A percentile compares a stretch with the other conserved stretches of the same genome.
Conservation (phyloP, 1,139 yeast genomes). For the Sugiyamaella novakii region DNA sequence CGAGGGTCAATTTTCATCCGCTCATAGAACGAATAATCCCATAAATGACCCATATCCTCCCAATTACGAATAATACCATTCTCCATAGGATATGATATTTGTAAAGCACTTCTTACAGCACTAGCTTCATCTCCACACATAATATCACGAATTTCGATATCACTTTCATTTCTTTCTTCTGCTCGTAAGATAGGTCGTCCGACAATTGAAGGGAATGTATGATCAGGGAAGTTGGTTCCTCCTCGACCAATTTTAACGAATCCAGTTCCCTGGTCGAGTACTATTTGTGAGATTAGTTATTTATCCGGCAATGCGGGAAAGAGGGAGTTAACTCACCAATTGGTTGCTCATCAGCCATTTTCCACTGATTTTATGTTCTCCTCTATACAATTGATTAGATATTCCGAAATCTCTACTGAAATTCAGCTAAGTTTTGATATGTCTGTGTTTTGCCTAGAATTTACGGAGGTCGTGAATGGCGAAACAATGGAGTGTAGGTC, state of each 20-base stretch:
- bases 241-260: conserved; percentile 87
- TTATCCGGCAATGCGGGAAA: not conserved
- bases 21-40: conserved; percentile 97
- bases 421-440: no score
- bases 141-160: conserved; percentile 71
- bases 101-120: conserved; percentile 84
- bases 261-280: conserved; percentile 99
- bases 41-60: conserved; percentile 98
- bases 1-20: conserved; percentile 76
- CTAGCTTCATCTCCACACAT: conserved; percentile 98
- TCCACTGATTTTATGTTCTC: not conserved
- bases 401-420: not conserved
- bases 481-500: not conserved
- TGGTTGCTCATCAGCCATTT: conserved; percentile 19
- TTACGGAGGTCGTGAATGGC: not conserved
- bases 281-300: conserved; percentile 38
- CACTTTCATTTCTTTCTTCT: conserved; percentile 64
- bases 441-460: no score
- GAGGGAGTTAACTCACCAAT: conserved; percentile 11
- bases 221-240: conserved; percentile 96
- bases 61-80: conserved; percentile 96
- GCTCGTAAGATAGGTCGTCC: conserved; percentile 98
- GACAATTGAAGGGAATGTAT: conserved; percentile 96
- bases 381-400: not conserved
- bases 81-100: conserved; percentile 96